Base-by-base conservation (phyloP, 768 basidiomycete genomes). In the Suillus placidus region DNA sequence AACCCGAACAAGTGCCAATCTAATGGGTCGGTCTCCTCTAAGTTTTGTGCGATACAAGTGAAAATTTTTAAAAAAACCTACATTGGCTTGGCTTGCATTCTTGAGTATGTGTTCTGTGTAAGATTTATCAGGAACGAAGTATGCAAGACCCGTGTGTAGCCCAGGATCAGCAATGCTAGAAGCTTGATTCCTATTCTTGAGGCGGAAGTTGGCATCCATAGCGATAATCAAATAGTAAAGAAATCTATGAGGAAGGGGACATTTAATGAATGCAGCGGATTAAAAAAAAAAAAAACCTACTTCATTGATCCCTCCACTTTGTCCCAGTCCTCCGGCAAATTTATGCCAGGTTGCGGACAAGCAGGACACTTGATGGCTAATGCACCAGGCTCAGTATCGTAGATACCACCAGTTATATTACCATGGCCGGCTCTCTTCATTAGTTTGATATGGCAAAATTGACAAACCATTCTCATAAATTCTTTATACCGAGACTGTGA, bases 1-100 rank as follows among this genome's bases (percentile, higher is more conserved):
- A 76, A 1, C 70, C 65, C 0, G 43, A 37, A 47, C 79, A 80
- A 18, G 65, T 72, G 18, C 72, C 72, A 62, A 73, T 72, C 77
- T 78, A 62, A 20, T 63, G 9, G 23, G n/a, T 42, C 49, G 49
- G 60, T 52, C 26, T 66, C 61, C 37, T 6, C 2, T 16, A 8
- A n/a, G 35, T 6, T 4, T 14, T 18, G 40, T 14, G 23, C 18
- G 20, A 32, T 13, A 18, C 13, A 9, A 64, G 26, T 40, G 43
- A 20, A 20, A 20, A 43, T n/a, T 43, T 4, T 18, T 7, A 43
- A 43, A 57, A 10, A 57, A 26, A 57, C 66, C 12, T 52, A 72
- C 69, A 49, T 77, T 71, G 1, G 65, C 66, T 49, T 75, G 67
- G 18, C 58, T 65, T 18, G 66, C 68, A 42, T 71, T 68, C 9